These are phyloP conservation scores for Abelmoschus esculentus DNA, from an alignment of 345 rosid species.

Conservation along the genomic window DNA sequence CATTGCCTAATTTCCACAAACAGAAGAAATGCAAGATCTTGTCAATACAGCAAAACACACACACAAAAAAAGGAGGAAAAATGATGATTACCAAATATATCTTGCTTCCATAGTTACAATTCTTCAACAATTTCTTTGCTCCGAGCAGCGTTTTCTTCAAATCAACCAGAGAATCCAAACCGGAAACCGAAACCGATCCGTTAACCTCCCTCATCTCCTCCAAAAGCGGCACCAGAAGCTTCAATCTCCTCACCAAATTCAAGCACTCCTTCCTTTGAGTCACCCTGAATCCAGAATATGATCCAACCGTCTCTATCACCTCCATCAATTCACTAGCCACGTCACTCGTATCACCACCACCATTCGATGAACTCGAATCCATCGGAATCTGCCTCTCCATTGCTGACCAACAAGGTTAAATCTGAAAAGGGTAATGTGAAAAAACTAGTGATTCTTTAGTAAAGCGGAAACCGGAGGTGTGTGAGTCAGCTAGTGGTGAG, in stretches of 20 bases:
- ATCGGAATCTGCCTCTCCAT: slow-evolving; percentile 21
- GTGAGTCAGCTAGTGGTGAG: background rate
- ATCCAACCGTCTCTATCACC: slow-evolving; percentile 37
- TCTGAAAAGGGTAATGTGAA: background rate
- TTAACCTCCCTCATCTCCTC: slow-evolving; percentile 42
- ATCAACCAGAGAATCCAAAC: slow-evolving; percentile 23
- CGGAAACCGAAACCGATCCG: slow-evolving; percentile 3
- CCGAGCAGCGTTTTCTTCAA: slow-evolving; percentile 34
- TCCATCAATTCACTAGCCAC: slow-evolving; percentile 31
- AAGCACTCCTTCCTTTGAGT: slow-evolving; percentile 53
- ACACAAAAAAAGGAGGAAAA: background rate
- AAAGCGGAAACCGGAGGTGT: background rate
- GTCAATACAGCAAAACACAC: background rate
- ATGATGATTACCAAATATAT: slow-evolving; percentile 38
- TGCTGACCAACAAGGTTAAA: slow-evolving; percentile 4
- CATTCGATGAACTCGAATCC: slow-evolving; percentile 23
- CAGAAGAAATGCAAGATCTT: background rate
- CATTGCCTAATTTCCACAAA: slow-evolving; percentile 34
- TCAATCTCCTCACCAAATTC: slow-evolving; percentile 50
- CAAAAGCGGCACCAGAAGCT: slow-evolving; percentile 48
- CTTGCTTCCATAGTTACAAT: slow-evolving; percentile 52
- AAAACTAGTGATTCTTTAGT: background rate
- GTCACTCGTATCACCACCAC: slow-evolving; percentile 11
- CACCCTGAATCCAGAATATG: slow-evolving; percentile 30
- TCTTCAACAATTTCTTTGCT: slow-evolving; percentile 50